Evolutionary conservation across 2,329 filamentous ascomycete species (phyloP).

Genomic region (Colletotrichum plurivorum): DNA sequence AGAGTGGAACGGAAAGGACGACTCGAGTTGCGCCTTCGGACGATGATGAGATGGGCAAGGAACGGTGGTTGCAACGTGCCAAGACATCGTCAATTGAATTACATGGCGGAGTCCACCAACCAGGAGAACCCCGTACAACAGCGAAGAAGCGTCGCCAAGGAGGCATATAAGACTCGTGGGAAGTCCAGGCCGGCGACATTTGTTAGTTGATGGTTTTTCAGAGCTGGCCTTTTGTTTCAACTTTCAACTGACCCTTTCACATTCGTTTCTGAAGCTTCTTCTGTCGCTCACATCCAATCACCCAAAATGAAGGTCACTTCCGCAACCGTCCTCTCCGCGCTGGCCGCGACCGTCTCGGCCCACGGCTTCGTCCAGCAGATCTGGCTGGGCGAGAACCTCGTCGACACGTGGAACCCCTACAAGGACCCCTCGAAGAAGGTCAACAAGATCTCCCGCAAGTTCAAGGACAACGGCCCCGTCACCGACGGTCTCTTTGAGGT

Average conservation of each 20-base stretch:
- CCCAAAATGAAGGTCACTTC: constrained; percentile 9
- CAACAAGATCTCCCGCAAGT: constrained; percentile 45
- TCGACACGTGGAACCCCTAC: constrained; percentile 47
- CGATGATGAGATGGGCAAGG: constrained; percentile 5
- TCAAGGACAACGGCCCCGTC: constrained; percentile 47
- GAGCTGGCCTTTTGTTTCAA: neutral
- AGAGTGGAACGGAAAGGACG: constrained; percentile 1
- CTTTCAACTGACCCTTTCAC: neutral
- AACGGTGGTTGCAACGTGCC: constrained; percentile 9
- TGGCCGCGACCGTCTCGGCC: constrained; percentile 38
- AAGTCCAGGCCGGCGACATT: neutral
- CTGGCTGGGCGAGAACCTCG: constrained; percentile 42
- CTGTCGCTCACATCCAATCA: neutral
- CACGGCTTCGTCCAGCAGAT: constrained; percentile 39
- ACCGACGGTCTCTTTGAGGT: constrained; percentile 45
- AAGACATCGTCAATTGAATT: neutral
- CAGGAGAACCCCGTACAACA: neutral
- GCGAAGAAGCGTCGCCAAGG: neutral
- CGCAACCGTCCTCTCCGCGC: constrained; percentile 27
- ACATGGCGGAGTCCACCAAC: constrained; percentile 14
- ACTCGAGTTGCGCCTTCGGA: neutral
- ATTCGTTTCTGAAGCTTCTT: constrained; percentile 2
- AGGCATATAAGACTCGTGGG: neutral
- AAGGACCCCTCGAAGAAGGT: constrained; percentile 47
- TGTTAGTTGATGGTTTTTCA: neutral